phyloP scores from a whole-genome alignment of 148 eudicot genomes.

The Silene latifolia region DNA sequence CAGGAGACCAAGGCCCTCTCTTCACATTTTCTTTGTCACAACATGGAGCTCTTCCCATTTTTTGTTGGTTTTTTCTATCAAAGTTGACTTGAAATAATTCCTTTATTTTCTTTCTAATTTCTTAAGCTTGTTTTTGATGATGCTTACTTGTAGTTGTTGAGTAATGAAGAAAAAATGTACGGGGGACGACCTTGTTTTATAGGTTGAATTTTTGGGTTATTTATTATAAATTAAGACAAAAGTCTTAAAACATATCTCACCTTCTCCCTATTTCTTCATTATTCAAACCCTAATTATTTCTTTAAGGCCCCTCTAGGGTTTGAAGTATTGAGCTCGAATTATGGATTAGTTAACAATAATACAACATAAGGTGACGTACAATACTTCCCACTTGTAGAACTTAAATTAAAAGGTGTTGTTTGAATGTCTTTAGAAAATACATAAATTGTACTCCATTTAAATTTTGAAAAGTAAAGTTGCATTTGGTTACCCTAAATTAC shows the following conservation, averaged over 20 bases:
- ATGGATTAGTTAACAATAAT: conserved; percentile 53
- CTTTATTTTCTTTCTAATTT: not conserved
- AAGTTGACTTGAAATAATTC: not conserved
- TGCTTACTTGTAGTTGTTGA: conserved; percentile 15
- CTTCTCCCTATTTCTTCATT: conserved; percentile 21
- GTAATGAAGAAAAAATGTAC: conserved; percentile 29
- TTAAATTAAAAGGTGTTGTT: too few species aligned
- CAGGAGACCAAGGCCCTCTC: conserved; percentile 90
- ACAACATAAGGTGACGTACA: conserved; percentile 24
- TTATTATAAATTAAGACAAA: conserved; percentile 22
- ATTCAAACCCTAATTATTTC: conserved; percentile 15
- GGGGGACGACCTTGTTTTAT: conserved; percentile 58
- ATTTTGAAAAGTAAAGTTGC: too few species aligned
- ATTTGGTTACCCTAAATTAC: too few species aligned
- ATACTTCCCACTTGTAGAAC: conserved; percentile 16
- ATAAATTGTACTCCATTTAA: too few species aligned
- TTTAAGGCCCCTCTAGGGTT: conserved; percentile 3
- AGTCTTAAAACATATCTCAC: conserved; percentile 21
- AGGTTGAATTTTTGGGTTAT: conserved; percentile 44
- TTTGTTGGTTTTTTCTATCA: not conserved
- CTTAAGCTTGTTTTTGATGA: conserved; percentile 9
- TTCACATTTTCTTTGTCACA: conserved; percentile 87
- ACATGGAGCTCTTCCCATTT: conserved; percentile 89
- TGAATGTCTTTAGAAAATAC: too few species aligned
- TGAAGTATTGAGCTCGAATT: conserved; percentile 8